Base-by-base conservation (phyloP, 768 basidiomycete genomes). In the Termitomyces heimii region DNA sequence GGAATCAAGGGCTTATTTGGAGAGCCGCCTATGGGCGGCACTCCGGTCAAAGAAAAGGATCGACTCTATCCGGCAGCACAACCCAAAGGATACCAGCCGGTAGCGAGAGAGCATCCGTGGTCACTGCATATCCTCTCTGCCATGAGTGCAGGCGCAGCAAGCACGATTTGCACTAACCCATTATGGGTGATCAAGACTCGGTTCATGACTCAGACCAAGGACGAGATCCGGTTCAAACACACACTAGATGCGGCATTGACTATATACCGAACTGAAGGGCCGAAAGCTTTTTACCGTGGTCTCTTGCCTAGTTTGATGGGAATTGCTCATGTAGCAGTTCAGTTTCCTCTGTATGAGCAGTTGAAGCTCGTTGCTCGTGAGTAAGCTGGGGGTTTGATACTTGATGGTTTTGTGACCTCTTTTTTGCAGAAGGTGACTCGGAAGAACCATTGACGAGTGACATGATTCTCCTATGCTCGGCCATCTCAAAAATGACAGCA, bases 101-200 rank as follows among this genome's bases (percentile, higher is more conserved):
- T 81, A 52, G 81, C 83, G 66, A 81, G 89, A 29, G 89, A 92
- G 63, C 90, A 92, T 66, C 84, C 89, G 3, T 92, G 90, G 92
- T 78, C 85, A 5, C 73, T 92, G 5, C 96, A 99, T 64, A 90
- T 99, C 59, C 70, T 93, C 6, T 96, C 97, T 6, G 95, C 97
- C 5, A 98, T 99, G 96, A 79, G 83, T 44, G 97, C 96, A 1
- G 97, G 97, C 13, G 95, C 92, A 5, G 77, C 88, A 20, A 95
- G 96, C 66, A 97, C 97, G 6, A 83, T 93, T 53, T 88, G 88
- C 66, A 98, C 97, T 26, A 98, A 93, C 72, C 97, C 97, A 0
- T 71, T 99, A 7, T 99, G 97, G 97, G 94, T 99, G 42, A 94
- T 99, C 71, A 98, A 98, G 77, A 98, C 96, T 24, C 85, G 97